Evolutionary conservation across 2,329 filamentous ascomycete genomes (phyloP).

Genomic region (Alternaria sp.): DNA sequence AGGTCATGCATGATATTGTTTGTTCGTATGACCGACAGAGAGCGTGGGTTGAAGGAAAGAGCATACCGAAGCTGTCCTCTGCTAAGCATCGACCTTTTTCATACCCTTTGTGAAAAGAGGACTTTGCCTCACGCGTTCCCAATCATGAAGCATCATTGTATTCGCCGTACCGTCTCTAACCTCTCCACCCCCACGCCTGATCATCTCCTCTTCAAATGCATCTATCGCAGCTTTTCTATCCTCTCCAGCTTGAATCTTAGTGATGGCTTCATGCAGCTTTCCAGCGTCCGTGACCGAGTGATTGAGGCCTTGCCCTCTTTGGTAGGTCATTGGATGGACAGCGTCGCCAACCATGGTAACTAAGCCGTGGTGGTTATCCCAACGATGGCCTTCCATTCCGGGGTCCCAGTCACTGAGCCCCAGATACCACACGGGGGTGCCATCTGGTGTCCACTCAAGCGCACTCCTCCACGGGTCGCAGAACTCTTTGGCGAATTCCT

Average conservation of each 20-base stretch:
- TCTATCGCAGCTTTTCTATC: slow-evolving; percentile 43
- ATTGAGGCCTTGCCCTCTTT: slow-evolving; percentile 61
- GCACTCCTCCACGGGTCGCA: slow-evolving; percentile 57
- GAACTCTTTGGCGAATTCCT: slow-evolving; percentile 51
- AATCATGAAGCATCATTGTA: slow-evolving; percentile 49
- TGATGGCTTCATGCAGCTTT: slow-evolving; percentile 49
- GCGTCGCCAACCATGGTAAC: slow-evolving; percentile 54
- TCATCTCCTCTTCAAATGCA: slow-evolving; percentile 58
- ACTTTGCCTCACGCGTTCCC: slow-evolving; percentile 47
- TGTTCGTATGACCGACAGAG: background rate
- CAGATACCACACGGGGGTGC: slow-evolving; percentile 45
- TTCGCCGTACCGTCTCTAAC: slow-evolving; percentile 46
- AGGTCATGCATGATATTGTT: background rate
- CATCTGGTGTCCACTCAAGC: slow-evolving; percentile 47
- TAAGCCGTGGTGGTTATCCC: slow-evolving; percentile 47
- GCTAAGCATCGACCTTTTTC: slow-evolving; percentile 13
- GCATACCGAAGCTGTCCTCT: background rate
- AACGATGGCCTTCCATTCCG: slow-evolving; percentile 36
- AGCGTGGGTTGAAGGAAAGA: background rate
- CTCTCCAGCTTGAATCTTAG: slow-evolving; percentile 32
- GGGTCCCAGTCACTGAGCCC: slow-evolving; percentile 51
- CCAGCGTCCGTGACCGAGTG: slow-evolving; percentile 57
- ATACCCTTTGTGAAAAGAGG: slow-evolving; percentile 47
- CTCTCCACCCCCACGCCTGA: slow-evolving; percentile 44
- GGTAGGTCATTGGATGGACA: slow-evolving; percentile 54